Conservation (phyloP, 2,329 filamentous ascomycete species). For the Clonostachys rosea region DNA sequence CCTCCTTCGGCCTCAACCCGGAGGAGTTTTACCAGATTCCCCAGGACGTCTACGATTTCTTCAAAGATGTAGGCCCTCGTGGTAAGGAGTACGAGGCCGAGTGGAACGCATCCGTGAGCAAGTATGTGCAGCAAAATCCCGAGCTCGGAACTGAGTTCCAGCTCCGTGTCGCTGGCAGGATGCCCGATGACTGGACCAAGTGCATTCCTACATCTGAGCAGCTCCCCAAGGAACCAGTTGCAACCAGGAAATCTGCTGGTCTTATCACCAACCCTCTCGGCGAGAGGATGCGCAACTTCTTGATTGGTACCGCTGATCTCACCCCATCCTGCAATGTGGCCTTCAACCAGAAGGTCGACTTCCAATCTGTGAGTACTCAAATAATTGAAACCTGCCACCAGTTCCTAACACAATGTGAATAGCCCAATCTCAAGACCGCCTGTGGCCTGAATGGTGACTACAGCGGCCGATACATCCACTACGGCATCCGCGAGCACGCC, state of each 20-base stretch:
- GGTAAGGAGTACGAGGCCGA: conserved; percentile 37
- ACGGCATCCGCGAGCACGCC: conserved; percentile 56
- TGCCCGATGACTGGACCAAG: conserved; percentile 39
- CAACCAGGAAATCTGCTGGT: conserved; percentile 43
- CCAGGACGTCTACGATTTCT: conserved; percentile 45
- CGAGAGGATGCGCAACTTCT: conserved; percentile 35
- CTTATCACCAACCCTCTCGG: conserved; percentile 47
- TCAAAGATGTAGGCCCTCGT: conserved; percentile 33
- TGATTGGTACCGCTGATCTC: conserved; percentile 49
- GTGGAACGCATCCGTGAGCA: conserved; percentile 35
- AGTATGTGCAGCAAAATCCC: conserved; percentile 37
- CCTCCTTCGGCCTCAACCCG: conserved; percentile 21
- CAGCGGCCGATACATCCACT: conserved; percentile 52
- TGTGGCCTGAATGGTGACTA: conserved; percentile 51
- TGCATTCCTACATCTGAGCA: conserved; percentile 36
- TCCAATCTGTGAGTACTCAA: conserved; percentile 25
- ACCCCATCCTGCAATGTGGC: conserved; percentile 50
- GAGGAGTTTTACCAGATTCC: conserved; percentile 25
- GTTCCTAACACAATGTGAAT: neutral
- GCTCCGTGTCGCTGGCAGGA: conserved; percentile 35
- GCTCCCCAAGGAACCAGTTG: conserved; percentile 39
- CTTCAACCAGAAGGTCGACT: conserved; percentile 45
- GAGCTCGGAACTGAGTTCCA: conserved; percentile 44
- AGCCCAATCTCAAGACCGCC: conserved; percentile 27
- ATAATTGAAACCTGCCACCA: neutral